These are phyloP conservation scores for Penicillium nucicola DNA, from an alignment of 495 filamentous ascomycete genomes.

Conservation along the genomic window DNA sequence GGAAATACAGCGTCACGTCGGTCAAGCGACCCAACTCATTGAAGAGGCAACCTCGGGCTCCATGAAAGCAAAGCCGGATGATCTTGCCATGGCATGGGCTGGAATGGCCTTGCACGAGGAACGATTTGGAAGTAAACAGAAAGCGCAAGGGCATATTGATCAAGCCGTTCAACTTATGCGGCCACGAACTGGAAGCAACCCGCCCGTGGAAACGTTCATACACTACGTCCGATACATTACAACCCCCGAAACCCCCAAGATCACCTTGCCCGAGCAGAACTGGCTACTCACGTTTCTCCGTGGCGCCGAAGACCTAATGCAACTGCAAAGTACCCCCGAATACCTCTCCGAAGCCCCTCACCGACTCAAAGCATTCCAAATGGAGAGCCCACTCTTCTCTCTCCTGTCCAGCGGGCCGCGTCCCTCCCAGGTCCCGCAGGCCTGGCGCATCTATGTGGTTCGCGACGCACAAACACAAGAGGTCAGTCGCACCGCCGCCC, in stretches of 20 bases:
- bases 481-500: constrained; percentile 34
- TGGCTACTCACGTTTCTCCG: constrained; percentile 40
- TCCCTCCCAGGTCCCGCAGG: constrained; percentile 39
- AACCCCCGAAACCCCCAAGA: constrained; percentile 8
- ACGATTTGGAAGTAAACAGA: constrained; percentile 34
- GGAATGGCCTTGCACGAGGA: constrained; percentile 44
- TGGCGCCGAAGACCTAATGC: constrained; percentile 37
- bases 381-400: constrained; percentile 40
- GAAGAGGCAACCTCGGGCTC: constrained; percentile 21
- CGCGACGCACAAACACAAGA: constrained; percentile 34
- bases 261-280: constrained; percentile 17
- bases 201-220: constrained; percentile 29
- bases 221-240: constrained; percentile 39
- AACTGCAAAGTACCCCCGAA: constrained; percentile 23
- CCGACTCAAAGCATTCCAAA: constrained; percentile 32
- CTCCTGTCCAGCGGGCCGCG: constrained; percentile 44
- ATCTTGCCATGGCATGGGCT: constrained; percentile 32
- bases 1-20: constrained; percentile 26
- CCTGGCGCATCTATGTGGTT: constrained; percentile 40
- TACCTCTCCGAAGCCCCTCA: constrained; percentile 30
- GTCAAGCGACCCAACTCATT: constrained; percentile 22
- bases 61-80: constrained; percentile 21
- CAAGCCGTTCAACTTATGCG: constrained; percentile 34
- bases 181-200: constrained; percentile 23
- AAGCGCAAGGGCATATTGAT: constrained; percentile 26